Percentiles rank a stretch among this genome's conserved stretches.
Evolutionary conservation across 331 rosid genomes (phyloP).

Genomic region (Spiraea crenata): DNA sequence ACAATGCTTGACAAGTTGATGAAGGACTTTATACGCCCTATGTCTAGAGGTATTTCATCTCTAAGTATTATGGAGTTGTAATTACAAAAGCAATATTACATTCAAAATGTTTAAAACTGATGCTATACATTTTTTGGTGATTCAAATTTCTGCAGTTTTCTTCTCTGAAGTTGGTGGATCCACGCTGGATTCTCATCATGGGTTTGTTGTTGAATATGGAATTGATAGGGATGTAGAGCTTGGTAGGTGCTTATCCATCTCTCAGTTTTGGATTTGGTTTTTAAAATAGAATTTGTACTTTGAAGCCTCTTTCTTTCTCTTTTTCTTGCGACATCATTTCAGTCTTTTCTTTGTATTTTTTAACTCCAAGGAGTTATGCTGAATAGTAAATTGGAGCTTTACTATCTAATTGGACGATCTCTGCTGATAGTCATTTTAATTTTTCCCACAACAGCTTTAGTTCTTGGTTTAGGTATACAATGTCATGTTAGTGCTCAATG

Average conservation of each 20-base stretch:
- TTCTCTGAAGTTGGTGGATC: conserved; percentile 85
- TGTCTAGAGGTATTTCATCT: conserved; percentile 55
- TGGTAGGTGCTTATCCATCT: conserved; percentile 49
- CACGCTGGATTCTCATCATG: conserved; percentile 93
- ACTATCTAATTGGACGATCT: not conserved
- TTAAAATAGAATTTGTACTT: too few species aligned
- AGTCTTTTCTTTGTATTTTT: not conserved
- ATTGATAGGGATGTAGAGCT: conserved; percentile 79
- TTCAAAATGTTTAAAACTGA: conserved; percentile 10
- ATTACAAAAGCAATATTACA: not conserved
- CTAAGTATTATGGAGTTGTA: conserved; percentile 16
- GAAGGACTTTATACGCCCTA: conserved; percentile 69
- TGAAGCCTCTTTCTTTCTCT: not conserved
- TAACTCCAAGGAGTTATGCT: not conserved
- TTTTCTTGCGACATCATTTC: not conserved
- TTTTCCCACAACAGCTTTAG: not conserved
- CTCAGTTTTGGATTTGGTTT: not conserved
- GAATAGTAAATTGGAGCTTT: not conserved
- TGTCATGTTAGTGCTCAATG: conserved; percentile 1
- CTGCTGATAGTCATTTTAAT: not conserved
- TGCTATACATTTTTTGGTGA: conserved; percentile 25
- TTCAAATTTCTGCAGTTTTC: conserved; percentile 62
- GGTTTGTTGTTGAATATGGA: conserved; percentile 95
- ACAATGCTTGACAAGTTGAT: conserved; percentile 76
- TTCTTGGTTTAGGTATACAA: not conserved